Base-by-base conservation (phyloP, 169 alveolate genomes). In the Plasmodium knowlesi region DNA sequence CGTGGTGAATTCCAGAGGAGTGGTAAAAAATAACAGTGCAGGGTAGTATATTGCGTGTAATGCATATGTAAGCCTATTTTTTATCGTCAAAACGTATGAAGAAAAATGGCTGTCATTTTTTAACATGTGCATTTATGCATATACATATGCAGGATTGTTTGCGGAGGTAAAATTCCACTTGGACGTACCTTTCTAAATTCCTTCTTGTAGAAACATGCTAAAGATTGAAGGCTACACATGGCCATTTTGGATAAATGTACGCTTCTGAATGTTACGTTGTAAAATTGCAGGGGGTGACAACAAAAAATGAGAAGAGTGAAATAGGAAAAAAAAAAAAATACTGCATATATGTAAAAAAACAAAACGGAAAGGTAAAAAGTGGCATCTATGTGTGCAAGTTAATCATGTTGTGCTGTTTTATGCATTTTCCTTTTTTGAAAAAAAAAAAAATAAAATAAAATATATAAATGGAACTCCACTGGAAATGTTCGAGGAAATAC, bases 331-430 rank as follows among this genome's bases (percentile, higher is more conserved):
- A 22, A 19, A 82, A 82, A 57, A 79, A 22, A 22, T 37, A 5
- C 37, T 28, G 41, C 37, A 28, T 57, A 53, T 53, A 82, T 28
- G 22, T 81, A 39, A 53, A 81, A 82, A 82, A 32, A 34, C 6
- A 54, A 25, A 54, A 10, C 43, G 28, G 80, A 22, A 28, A 82
- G 79, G 70, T 32, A 82, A 46, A 82, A 28, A 82, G 43, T 82
- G 41, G 39, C 89, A 19, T 82, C 70, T 54, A 41, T 53, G 89
- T 82, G 89, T 82, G 89, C 89, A 82, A 74, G 71, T 54, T 14
- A 41, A 37, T 53, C 57, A 82, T 39, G 89, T 82, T 50, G 76
- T 10, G 14, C 32, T 82, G 71, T 82, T 82, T 37, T 82, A 82
- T 82, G 37, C 5, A 82, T 54, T 82, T 82, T 82, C 41, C 61